phyloP scores from a whole-genome alignment of 2,329 filamentous ascomycete genomes.

The Dothidotthia symphoricarpi region DNA sequence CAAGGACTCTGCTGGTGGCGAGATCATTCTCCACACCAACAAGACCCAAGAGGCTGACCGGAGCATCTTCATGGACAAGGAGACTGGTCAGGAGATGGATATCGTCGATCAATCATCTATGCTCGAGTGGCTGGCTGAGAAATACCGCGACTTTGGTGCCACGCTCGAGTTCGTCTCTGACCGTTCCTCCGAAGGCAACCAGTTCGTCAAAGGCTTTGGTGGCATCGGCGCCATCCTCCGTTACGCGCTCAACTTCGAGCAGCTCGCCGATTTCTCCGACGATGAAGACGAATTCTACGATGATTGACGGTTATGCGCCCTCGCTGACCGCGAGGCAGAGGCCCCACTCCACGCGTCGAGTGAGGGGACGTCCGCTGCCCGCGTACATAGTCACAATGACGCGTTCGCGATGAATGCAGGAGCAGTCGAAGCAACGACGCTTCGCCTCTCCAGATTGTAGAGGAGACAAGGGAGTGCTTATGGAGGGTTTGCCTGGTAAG shows the following conservation, averaged over 20 bases:
- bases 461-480: constrained; percentile 33
- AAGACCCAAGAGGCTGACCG: constrained; percentile 80
- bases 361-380: constrained; percentile 55
- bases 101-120: constrained; percentile 82
- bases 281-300: constrained; percentile 85
- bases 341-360: constrained; percentile 58
- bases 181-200: constrained; percentile 95
- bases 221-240: constrained; percentile 95
- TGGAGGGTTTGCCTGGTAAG: constrained; percentile 39
- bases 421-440: constrained; percentile 33
- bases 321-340: constrained; percentile 83
- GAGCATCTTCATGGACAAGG: constrained; percentile 88
- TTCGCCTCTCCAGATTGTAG: constrained; percentile 45
- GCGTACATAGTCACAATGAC: constrained; percentile 37
- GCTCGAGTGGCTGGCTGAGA: constrained; percentile 99
- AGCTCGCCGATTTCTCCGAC: constrained; percentile 82
- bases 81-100: constrained; percentile 97
- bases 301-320: constrained; percentile 88
- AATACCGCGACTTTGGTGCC: constrained; percentile 97
- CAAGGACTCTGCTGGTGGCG: constrained; percentile 71
- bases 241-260: constrained; percentile 99
- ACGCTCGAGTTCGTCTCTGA: constrained; percentile 96
- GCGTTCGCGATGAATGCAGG: constrained; percentile 29
- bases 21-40: constrained; percentile 80
- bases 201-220: constrained; percentile 99